These are phyloP conservation scores for Aspergillus puulaauensis DNA, from an alignment of 2,329 filamentous ascomycete genomes.

Conservation along the genomic window DNA sequence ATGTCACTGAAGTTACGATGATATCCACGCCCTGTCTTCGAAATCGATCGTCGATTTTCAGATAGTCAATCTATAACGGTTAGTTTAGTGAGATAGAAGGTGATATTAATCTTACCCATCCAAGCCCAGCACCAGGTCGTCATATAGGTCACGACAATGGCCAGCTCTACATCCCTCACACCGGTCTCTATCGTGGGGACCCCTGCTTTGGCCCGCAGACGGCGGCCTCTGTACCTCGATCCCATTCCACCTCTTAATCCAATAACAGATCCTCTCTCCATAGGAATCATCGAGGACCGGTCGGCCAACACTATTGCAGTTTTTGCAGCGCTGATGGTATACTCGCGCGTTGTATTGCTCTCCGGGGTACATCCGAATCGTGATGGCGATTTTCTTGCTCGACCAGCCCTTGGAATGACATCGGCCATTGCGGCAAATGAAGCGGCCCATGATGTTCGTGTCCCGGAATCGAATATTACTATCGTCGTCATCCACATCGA, in stretches of 20 bases:
- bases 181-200: conserved; percentile 26
- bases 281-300: conserved; percentile 40
- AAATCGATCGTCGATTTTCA: background rate
- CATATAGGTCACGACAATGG: conserved; percentile 17
- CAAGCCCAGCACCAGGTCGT: background rate
- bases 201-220: conserved; percentile 19
- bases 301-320: conserved; percentile 34
- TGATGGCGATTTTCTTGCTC: conserved; percentile 45
- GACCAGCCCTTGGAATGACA: conserved; percentile 37
- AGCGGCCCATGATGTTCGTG: conserved; percentile 46
- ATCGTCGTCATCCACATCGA: background rate
- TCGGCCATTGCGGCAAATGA: conserved; percentile 34
- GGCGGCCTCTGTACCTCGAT: conserved; percentile 23
- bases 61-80: background rate
- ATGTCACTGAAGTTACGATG: too few relatives aligned
- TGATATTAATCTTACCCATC: too few relatives aligned
- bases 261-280: conserved; percentile 44
- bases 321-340: conserved; percentile 44
- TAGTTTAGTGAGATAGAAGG: too few relatives aligned
- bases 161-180: conserved; percentile 37
- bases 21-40: too few relatives aligned
- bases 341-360: conserved; percentile 46
- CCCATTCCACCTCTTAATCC: conserved; percentile 44
- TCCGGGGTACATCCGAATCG: conserved; percentile 41
- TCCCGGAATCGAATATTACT: conserved; percentile 14